These are phyloP conservation scores for Talaromyces proteolyticus DNA, from an alignment of 495 filamentous ascomycete species.

Conservation along the genomic window DNA sequence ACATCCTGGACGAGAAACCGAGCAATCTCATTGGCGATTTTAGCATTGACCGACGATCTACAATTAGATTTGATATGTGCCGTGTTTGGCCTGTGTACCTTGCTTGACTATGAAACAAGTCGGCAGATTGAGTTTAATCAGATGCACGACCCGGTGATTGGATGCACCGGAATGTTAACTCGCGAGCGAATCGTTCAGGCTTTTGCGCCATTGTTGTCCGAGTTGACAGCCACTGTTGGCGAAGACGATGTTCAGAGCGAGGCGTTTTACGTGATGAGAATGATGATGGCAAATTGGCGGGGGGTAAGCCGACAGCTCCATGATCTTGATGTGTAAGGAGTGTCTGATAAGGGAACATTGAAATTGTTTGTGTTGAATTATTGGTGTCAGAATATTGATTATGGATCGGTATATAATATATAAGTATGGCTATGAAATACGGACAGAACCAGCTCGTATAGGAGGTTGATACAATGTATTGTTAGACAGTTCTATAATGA, in stretches of 20 bases:
- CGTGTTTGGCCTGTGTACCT: conserved; percentile 29
- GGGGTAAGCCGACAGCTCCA: conserved; percentile 25
- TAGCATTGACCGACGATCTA: conserved; percentile 29
- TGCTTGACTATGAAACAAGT: conserved; percentile 20
- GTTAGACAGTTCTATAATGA: too few species aligned
- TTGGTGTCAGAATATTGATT: background rate
- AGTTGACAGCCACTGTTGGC: conserved; percentile 7
- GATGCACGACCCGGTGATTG: conserved; percentile 11
- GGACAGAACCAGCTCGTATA: too few species aligned
- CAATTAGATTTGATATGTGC: conserved; percentile 36
- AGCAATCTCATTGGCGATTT: conserved; percentile 31
- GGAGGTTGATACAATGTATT: too few species aligned
- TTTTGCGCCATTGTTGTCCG: conserved; percentile 29
- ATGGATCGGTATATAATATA: too few species aligned
- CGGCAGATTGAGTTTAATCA: conserved; percentile 13
- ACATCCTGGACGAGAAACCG: conserved; percentile 14
- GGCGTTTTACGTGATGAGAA: conserved; percentile 20
- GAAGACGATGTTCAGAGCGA: conserved; percentile 24
- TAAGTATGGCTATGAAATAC: too few species aligned
- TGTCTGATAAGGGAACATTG: background rate
- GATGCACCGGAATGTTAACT: conserved; percentile 12
- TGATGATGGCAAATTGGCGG: conserved; percentile 31
- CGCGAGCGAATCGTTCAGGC: conserved; percentile 22
- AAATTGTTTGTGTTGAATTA: background rate
- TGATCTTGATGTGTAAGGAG: background rate